Evolutionary conservation across 2,329 filamentous ascomycete species (phyloP), one percentile per base, ranked within the genome.

Genomic region (Colletotrichum godetiae): DNA sequence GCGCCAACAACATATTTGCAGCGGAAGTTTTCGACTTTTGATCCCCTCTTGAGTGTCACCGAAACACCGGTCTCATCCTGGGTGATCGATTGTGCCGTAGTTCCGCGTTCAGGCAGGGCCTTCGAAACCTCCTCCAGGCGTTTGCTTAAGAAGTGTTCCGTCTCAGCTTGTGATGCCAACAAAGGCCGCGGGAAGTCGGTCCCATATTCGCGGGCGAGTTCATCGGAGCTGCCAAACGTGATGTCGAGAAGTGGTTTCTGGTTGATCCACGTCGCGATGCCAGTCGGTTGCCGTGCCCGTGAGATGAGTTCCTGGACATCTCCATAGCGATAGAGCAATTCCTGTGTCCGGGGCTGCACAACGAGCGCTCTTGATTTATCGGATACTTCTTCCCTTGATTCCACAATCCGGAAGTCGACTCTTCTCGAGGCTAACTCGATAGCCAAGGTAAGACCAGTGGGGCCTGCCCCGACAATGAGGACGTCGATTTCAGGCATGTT

Each of bases 281-380:
- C 84, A 11, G 75, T 46, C 74, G 22, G 83, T 78, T 27, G 81
- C 76, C 57, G 82, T 82, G 22, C 86, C 85, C 6, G 77, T 76
- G 1, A 56, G 27, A 87, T 75, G 3, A 78, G 77, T 11, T 83
- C 79, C 10, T 81, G 77, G 37, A 85, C 37, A 22, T 33, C 75
- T 49, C 78, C 79, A 52, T 89, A 82, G 42, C 87, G 86, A 58
- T 82, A 82, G 62, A 89, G 83, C 24, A 89, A 79, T 75, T 90
- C 88, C 8, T 88, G 76, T 1, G 84, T 87, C 7, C 88, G 84
- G 12, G 86, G 81, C 67, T 89, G 88, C 6, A 89, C 78, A 10
- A 83, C 81, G 0, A 89, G 77, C 5, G 80, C 87, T 74, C 80
- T 84, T 73, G 82, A 84, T 68, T 83, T 81, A 57, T 82, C 78